Percentiles rank a stretch among this genome's conserved stretches.
phyloP scores from a whole-genome alignment of 306 rosid genomes.

The Purshia tridentata region DNA sequence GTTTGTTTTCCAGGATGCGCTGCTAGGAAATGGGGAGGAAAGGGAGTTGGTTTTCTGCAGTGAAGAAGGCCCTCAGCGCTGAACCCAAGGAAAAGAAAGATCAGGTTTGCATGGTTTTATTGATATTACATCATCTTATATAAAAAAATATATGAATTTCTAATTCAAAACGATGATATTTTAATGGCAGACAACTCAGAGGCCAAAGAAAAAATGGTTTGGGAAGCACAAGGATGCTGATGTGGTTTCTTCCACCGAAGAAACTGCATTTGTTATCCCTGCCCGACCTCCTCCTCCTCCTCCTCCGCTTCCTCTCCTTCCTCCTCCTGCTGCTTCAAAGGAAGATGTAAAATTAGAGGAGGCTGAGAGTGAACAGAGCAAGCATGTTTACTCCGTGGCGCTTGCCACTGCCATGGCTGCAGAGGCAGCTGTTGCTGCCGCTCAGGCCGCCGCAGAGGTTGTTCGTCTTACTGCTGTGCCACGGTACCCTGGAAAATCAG shows the following conservation, averaged over 20 bases:
- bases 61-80: constrained; percentile 64
- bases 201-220: constrained; percentile 64
- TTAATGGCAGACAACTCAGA: constrained; percentile 44
- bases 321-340: constrained; percentile 25
- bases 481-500: constrained; percentile 33
- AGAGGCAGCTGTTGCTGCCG: constrained; percentile 86
- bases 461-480: constrained; percentile 41
- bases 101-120: constrained; percentile 47
- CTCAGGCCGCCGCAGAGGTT: constrained; percentile 71
- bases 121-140: constrained; percentile 1
- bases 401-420: constrained; percentile 81
- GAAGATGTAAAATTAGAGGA: constrained; percentile 34
- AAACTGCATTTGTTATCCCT: constrained; percentile 27
- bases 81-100: constrained; percentile 65
- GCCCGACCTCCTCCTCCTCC: constrained; percentile 11
- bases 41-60: constrained; percentile 81
- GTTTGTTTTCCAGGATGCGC: constrained; percentile 28
- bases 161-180: constrained; percentile 9
- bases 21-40: constrained; percentile 75
- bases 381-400: constrained; percentile 72
- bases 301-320: constrained; percentile 29
- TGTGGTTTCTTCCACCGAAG: constrained; percentile 22
- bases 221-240: constrained; percentile 45
- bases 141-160: constrained; percentile 1
- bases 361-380: constrained; percentile 55